Conservation (phyloP, 2,329 filamentous ascomycete genomes). For the Zalaria sp. region DNA sequence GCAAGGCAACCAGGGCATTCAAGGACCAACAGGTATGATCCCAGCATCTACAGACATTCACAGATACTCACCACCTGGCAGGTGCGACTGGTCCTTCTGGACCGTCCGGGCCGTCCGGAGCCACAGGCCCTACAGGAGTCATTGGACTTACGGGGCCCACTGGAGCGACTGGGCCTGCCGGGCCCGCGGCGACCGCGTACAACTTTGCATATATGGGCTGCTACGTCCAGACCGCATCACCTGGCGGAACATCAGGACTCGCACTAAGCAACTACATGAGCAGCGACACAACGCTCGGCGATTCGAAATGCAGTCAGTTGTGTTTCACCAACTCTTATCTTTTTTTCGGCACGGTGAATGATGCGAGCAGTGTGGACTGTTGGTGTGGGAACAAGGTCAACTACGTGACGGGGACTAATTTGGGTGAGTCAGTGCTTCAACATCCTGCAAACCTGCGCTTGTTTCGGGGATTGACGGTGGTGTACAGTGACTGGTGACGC, state of each 20-base stretch:
- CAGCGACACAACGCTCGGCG: slow-evolving; percentile 9
- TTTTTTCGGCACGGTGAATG: slow-evolving; percentile 15
- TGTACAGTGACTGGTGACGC: slow-evolving; percentile 8
- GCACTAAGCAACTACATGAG: slow-evolving; percentile 11
- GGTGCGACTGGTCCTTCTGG: not conserved
- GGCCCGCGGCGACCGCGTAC: slow-evolving; percentile 5
- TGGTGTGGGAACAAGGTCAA: slow-evolving; percentile 14
- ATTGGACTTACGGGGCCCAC: not conserved
- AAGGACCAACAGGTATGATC: slow-evolving; percentile 2
- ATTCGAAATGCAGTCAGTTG: slow-evolving; percentile 9
- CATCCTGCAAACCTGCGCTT: not conserved
- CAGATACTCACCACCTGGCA: not conserved
- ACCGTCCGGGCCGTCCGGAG: slow-evolving; percentile 3
- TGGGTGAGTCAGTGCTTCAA: slow-evolving; percentile 6
- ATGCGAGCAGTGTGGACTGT: slow-evolving; percentile 12
- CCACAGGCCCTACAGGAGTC: not conserved
- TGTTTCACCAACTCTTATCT: slow-evolving; percentile 8
- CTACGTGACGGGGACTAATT: slow-evolving; percentile 9
- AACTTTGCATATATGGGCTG: slow-evolving; percentile 15
- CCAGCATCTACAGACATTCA: not conserved
- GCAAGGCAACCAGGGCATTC: slow-evolving; percentile 1
- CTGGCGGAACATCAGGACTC: slow-evolving; percentile 9
- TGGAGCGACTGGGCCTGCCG: not conserved
- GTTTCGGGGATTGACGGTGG: not conserved
- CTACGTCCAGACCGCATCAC: slow-evolving; percentile 13